Percentiles rank a stretch among this genome's conserved stretches.
Evolutionary conservation across 164 flowering plant species (phyloP).

Genomic region (Kalanchoe fedtschenkoi): DNA sequence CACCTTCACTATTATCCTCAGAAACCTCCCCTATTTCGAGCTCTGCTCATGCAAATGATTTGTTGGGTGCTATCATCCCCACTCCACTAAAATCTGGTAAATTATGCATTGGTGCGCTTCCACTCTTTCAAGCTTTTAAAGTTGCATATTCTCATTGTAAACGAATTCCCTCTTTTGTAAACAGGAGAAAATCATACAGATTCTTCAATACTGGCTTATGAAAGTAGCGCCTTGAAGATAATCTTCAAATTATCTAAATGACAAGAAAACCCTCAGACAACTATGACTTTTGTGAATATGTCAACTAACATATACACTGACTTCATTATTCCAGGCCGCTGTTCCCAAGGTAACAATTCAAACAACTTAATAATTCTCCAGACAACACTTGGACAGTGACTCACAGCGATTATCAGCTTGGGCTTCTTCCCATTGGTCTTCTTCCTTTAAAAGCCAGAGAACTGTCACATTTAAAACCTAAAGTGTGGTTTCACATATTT

Average conservation of each 20-base stretch:
- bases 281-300: slow-evolving; percentile 66
- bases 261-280: slow-evolving; percentile 53
- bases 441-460: too few species aligned
- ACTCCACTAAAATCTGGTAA: slow-evolving; percentile 34
- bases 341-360: slow-evolving; percentile 80
- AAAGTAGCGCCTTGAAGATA: slow-evolving; percentile 68
- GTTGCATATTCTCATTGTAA: slow-evolving; percentile 4
- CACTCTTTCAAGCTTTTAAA: too few species aligned
- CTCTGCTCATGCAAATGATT: slow-evolving; percentile 57
- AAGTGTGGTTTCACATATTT: too few species aligned
- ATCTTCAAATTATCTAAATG: slow-evolving; percentile 70
- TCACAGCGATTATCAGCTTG: too few species aligned
- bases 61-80: slow-evolving; percentile 64
- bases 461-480: too few species aligned
- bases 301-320: slow-evolving; percentile 51
- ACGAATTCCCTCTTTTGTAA: background rate
- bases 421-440: too few species aligned
- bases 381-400: too few species aligned
- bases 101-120: too few species aligned
- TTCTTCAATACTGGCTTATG: slow-evolving; percentile 70
- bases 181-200: slow-evolving; percentile 42
- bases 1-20: slow-evolving; percentile 31
- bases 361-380: too few species aligned
- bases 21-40: slow-evolving; percentile 31
- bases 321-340: slow-evolving; percentile 91